phyloP scores from a whole-genome alignment of 2,329 filamentous ascomycete genomes.

The Cytospora paraplurivora region DNA sequence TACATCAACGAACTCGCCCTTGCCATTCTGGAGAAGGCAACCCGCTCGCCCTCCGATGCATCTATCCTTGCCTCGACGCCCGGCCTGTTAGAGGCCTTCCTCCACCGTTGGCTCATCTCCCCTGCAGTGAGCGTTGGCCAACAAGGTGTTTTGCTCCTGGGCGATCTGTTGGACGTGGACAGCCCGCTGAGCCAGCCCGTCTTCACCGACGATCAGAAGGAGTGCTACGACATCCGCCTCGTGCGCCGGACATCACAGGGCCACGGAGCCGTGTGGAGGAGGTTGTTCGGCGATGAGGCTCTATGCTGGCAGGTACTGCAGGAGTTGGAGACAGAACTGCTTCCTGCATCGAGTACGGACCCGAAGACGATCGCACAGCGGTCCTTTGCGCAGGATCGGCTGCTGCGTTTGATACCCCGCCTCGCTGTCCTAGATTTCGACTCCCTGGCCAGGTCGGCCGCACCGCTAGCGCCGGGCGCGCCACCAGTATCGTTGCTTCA shows the following conservation, averaged over 20 bases:
- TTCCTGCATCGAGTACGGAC: conserved; percentile 34
- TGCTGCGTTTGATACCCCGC: conserved; percentile 54
- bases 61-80: conserved; percentile 54
- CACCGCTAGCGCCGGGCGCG: conserved; percentile 35
- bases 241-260: conserved; percentile 46
- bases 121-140: conserved; percentile 59
- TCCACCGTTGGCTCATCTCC: conserved; percentile 56
- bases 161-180: conserved; percentile 58
- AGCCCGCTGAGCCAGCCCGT: conserved; percentile 44
- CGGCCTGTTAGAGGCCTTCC: conserved; percentile 49
- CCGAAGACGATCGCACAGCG: conserved; percentile 41
- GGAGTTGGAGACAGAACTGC: conserved; percentile 18
- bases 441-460: conserved; percentile 41
- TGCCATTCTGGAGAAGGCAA: conserved; percentile 58
- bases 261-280: conserved; percentile 56
- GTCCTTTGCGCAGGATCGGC: conserved; percentile 54
- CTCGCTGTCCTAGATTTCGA: conserved; percentile 51
- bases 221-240: conserved; percentile 24
- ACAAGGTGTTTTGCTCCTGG: conserved; percentile 52
- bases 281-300: conserved; percentile 49
- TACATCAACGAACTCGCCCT: conserved; percentile 62
- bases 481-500: conserved; percentile 44
- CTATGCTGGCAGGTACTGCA: conserved; percentile 34
- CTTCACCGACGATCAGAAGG: conserved; percentile 29
- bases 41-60: conserved; percentile 49